Evolutionary conservation across 805 yeast species (phyloP).

Genomic region (Barnettozyma populi): DNA sequence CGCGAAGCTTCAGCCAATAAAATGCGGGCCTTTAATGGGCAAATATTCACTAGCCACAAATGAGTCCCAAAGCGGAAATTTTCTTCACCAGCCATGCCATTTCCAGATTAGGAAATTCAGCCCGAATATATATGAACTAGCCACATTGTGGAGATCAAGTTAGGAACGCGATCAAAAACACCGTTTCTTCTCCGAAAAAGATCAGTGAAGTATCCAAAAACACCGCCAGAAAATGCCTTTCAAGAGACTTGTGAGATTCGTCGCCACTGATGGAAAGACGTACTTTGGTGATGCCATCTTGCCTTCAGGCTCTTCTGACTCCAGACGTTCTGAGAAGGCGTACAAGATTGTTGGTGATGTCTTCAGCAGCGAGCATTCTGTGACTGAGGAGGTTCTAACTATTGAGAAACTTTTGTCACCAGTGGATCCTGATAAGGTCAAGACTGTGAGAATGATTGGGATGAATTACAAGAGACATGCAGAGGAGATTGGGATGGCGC

Average conservation of each 20-base stretch:
- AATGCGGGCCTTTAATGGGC: not conserved
- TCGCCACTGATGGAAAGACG: slow-evolving; percentile 37
- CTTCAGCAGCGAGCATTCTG: slow-evolving; percentile 30
- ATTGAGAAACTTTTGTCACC: slow-evolving; percentile 37
- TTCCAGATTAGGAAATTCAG: not conserved
- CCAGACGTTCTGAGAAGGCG: slow-evolving; percentile 37
- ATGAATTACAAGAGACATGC: slow-evolving; percentile 43
- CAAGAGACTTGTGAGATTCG: slow-evolving; percentile 36
- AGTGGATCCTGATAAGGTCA: slow-evolving; percentile 29
- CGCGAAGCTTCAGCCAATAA: slow-evolving; percentile 9
- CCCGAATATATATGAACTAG: not conserved
- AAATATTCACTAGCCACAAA: not conserved
- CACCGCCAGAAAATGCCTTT: slow-evolving; percentile 4
- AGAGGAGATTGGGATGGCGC: slow-evolving; percentile 33
- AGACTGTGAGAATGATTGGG: slow-evolving; percentile 43
- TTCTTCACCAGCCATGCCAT: not conserved
- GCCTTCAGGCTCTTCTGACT: slow-evolving; percentile 30
- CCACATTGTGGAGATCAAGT: not conserved
- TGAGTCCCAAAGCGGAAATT: not conserved
- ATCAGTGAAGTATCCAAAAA: not conserved
- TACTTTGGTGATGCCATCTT: slow-evolving; percentile 47
- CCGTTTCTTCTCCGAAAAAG: not conserved
- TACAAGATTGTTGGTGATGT: slow-evolving; percentile 41
- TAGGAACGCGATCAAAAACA: not conserved
- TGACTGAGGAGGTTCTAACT: slow-evolving; percentile 30